Base-by-base conservation (phyloP, 2,329 filamentous ascomycete genomes). In the Emydomyces testavorans region DNA sequence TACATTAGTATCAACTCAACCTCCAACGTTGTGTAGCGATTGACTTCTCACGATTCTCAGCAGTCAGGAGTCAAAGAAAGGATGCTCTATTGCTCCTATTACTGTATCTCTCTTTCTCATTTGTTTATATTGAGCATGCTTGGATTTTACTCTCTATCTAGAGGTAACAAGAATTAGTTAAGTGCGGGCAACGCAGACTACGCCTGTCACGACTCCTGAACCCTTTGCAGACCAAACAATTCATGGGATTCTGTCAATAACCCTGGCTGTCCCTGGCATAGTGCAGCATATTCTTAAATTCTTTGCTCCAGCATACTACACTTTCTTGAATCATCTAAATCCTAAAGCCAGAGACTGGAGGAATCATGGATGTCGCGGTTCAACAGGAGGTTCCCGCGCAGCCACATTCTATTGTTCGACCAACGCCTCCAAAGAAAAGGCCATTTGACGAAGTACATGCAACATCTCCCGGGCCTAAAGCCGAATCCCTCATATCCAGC, bases 401-500 rank as follows among this genome's bases (percentile, higher is more conserved):
- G 38, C 16, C 35, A 2, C 49, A 36, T 15, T 37, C 28, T 8
- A n/a, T n/a, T n/a, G 38, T 49, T 28, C 41, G 29, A 2, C 53
- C 59, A 13, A 15, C 53, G 44, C 24, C 42, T 23, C 50, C 60
- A 4, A 53, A 57, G 31, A 64, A 65, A 48, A 56, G 59, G 10
- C 57, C 60, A 1, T 57, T 63, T 13, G 53, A 63, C 16, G 61
- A 64, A 28, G 41, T 60, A 10, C 56, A 59, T 28, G 42, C 43
- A 11, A 11, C 45, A 13, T 24, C 28, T 11, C 15, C 18, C 21
- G 28, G 20, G 1, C 15, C 35, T 13, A 11, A 13, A 18, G 6
- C 21, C 5, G 26, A 38, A n/a, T 24, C 41, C 4, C 18, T 23
- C 11, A 16, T 16, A 16, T 8, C 16, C 6, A 31, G n/a, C 32